A percentile compares a stretch with the other conserved stretches of the same genome.
phyloP scores from a whole-genome alignment of 306 rosid species.

The Quercus rubra region DNA sequence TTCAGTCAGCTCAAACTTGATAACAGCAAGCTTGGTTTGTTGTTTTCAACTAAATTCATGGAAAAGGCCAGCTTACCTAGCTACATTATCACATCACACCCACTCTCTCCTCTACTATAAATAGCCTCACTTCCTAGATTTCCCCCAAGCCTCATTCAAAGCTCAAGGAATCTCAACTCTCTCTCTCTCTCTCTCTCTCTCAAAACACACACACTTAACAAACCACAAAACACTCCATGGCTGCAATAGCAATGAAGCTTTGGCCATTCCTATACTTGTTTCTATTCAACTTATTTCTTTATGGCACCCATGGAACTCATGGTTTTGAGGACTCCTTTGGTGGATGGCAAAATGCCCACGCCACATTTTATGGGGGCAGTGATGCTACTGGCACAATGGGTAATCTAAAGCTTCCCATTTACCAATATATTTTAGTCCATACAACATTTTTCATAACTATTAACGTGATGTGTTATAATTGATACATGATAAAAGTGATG shows the following conservation, averaged over 20 bases:
- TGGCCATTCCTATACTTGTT: background rate
- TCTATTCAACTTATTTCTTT: background rate
- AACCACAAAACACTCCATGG: background rate
- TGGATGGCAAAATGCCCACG: slow-evolving; percentile 35
- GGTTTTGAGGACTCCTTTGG: background rate
- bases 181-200: background rate
- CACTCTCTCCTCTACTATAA: background rate
- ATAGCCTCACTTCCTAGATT: background rate
- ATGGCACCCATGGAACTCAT: background rate
- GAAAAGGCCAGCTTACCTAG: too few relatives aligned
- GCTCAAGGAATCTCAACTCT: background rate
- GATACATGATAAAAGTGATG: too few relatives aligned
- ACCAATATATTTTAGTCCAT: too few relatives aligned
- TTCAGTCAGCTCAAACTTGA: too few relatives aligned
- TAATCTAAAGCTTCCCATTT: background rate
- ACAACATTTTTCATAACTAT: too few relatives aligned
- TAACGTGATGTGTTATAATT: too few relatives aligned
- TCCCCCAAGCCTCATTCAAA: background rate
- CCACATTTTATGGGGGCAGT: slow-evolving; percentile 44
- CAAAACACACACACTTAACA: background rate
- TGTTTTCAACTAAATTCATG: too few relatives aligned
- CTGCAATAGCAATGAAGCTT: background rate
- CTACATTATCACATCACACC: too few relatives aligned
- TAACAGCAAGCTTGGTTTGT: too few relatives aligned
- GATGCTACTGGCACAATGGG: slow-evolving; percentile 47